Evolutionary conservation across 148 eudicot genomes (phyloP), one percentile per base, ranked within the genome.

Genomic region (Nyssa sinensis): DNA sequence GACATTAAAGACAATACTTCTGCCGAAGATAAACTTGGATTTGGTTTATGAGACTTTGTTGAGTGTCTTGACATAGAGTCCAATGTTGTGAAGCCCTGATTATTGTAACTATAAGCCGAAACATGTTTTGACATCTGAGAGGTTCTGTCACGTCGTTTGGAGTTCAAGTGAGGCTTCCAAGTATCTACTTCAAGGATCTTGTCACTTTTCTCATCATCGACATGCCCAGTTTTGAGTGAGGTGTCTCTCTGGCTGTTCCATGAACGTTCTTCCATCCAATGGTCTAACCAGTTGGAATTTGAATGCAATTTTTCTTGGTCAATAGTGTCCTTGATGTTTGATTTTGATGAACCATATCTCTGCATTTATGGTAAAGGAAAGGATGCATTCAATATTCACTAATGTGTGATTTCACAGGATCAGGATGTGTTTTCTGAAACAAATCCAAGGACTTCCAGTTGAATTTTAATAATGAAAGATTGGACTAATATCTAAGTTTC

Each of bases 161-260:
- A 71, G 72, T 71, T 76, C 12, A 70, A 35, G 59, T 64, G 85
- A 62, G 98, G 96, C 62, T 85, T 88, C 93, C 98, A 90, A 62
- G 90, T 90, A 72, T 94, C 98, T 11, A 94, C 81, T 77, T 94
- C 97, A 1, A 91, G 90, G 71, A 94, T 90, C 83, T 94, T 94
- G 83, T 88, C 98, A 57, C 75, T 80, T 69, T 84, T 83, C 70
- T 88, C 88, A 61, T 90, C 90, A 29, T 90, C 91, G 0, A 75
- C 67, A 16, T 21, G 69, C 25, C 21, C 27, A 35, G 62, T 37
- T 80, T 77, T 84, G 7, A 70, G 49, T 5, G 87, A 72, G 70
- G 63, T 19, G n/a, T 65, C 77, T 29, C 81, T 75, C 25, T 75
- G 84, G 85, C 72, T 82, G 81, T 71, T 91, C 75, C 88, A 70